A percentile compares a stretch with the other conserved stretches of the same genome.
These are phyloP conservation scores for Didymella segeticola DNA, from an alignment of 2,329 filamentous ascomycete genomes.

Conservation along the genomic window DNA sequence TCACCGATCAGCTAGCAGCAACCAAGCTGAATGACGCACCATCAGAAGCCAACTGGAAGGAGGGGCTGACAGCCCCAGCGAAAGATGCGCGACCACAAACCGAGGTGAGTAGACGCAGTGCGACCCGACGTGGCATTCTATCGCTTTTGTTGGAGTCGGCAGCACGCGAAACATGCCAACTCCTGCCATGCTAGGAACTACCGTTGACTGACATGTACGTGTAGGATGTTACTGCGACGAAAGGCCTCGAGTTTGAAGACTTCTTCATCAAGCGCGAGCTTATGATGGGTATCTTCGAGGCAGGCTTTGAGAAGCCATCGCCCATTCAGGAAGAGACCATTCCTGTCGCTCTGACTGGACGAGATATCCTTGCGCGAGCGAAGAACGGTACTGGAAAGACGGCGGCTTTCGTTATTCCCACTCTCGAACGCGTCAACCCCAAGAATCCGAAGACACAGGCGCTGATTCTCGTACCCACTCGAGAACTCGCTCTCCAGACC, in stretches of 20 bases:
- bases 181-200: neutral
- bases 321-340: conserved; percentile 99
- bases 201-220: conserved; percentile 15
- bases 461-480: conserved; percentile 92
- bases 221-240: conserved; percentile 97
- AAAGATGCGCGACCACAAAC: conserved; percentile 83
- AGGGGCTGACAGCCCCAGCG: conserved; percentile 71
- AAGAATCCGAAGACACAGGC: conserved; percentile 97
- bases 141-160: neutral
- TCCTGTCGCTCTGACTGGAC: conserved; percentile 90
- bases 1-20: conserved; percentile 64
- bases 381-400: conserved; percentile 99
- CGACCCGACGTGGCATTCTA: neutral
- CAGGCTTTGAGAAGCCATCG: conserved; percentile 97
- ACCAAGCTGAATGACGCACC: conserved; percentile 60
- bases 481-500: conserved; percentile 96
- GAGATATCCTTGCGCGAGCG: conserved; percentile 93
- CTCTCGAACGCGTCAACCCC: conserved; percentile 93
- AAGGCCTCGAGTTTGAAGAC: conserved; percentile 96
- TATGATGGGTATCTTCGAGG: conserved; percentile 99
- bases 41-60: conserved; percentile 73
- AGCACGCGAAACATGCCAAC: neutral
- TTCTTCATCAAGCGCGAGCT: conserved; percentile 94
- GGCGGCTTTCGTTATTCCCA: conserved; percentile 95
- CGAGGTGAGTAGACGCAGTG: conserved; percentile 62